Conservation (phyloP, 768 basidiomycete species). For the Tylopilus plumbeoviolaceoides region DNA sequence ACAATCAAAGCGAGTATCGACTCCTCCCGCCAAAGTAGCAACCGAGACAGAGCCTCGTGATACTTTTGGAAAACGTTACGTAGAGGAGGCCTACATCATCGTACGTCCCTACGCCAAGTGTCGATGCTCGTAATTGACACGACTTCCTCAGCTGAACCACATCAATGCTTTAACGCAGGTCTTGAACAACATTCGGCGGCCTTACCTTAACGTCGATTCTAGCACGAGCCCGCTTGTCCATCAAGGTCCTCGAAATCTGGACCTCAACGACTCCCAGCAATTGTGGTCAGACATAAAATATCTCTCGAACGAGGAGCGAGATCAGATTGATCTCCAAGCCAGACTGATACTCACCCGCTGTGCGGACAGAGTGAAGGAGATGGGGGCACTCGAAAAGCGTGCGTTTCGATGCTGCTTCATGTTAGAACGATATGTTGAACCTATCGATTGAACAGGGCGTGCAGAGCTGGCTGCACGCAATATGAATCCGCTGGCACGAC, state of each 20-base stretch:
- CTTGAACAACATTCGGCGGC: slow-evolving; percentile 71
- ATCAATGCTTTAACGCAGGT: slow-evolving; percentile 67
- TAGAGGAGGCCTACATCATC: slow-evolving; percentile 72
- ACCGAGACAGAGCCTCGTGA: slow-evolving; percentile 36
- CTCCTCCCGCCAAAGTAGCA: slow-evolving; percentile 43
- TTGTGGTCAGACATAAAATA: slow-evolving; percentile 63
- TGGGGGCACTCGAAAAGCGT: slow-evolving; percentile 91
- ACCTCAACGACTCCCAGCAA: slow-evolving; percentile 47
- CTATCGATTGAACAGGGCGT: slow-evolving; percentile 46
- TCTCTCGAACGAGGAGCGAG: slow-evolving; percentile 86
- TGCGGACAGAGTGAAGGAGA: slow-evolving; percentile 79
- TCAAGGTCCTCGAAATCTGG: slow-evolving; percentile 48
- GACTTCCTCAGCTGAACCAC: slow-evolving; percentile 56
- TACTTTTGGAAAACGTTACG: slow-evolving; percentile 59
- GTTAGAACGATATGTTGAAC: slow-evolving; percentile 16
- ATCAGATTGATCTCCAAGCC: slow-evolving; percentile 93
- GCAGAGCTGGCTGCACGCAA: slow-evolving; percentile 61
- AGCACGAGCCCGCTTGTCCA: slow-evolving; percentile 49
- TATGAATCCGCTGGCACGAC: slow-evolving; percentile 59
- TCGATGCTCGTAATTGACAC: not conserved
- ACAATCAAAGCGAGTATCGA: slow-evolving; percentile 40
- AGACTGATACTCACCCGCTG: slow-evolving; percentile 82
- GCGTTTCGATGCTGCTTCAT: slow-evolving; percentile 30
- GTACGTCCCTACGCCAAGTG: slow-evolving; percentile 32
- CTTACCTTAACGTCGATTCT: slow-evolving; percentile 82